A percentile compares a stretch with the other conserved stretches of the same genome.
Conservation (phyloP, 768 basidiomycete species). For the Sistotremastrum suecicum region DNA sequence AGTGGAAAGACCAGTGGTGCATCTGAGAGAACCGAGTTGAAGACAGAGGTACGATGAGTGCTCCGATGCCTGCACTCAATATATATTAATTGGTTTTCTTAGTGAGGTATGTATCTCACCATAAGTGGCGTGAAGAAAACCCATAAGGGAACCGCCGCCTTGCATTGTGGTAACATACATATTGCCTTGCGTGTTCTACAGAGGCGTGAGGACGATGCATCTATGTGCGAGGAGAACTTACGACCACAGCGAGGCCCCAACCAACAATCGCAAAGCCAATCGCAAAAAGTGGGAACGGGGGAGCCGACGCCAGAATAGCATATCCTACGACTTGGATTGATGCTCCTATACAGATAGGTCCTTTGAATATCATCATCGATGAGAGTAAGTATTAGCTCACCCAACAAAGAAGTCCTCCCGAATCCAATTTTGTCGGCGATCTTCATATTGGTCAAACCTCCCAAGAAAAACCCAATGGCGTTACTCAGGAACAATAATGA, state of each 20-base stretch:
- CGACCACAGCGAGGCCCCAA: constrained; percentile 32
- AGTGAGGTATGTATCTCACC: not conserved
- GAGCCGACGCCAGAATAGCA: constrained; percentile 23
- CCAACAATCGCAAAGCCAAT: constrained; percentile 29
- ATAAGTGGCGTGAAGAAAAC: constrained; percentile 25
- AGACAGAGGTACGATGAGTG: constrained; percentile 45
- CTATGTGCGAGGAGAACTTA: constrained; percentile 10
- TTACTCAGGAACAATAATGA: constrained; percentile 42
- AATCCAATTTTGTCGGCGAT: not conserved
- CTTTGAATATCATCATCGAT: too few species aligned
- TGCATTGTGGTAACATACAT: constrained; percentile 26
- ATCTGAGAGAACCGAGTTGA: constrained; percentile 68
- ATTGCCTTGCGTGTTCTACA: constrained; percentile 34
- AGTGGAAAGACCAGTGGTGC: constrained; percentile 65
- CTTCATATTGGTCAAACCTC: not conserved
- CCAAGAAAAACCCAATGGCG: not conserved
- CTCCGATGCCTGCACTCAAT: constrained; percentile 19
- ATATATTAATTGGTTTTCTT: not conserved
- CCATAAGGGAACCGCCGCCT: constrained; percentile 26
- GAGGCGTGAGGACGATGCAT: not conserved
- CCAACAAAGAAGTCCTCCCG: constrained; percentile 12
- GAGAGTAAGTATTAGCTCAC: not conserved
- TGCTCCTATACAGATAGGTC: constrained; percentile 4
- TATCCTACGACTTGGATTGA: constrained; percentile 18
- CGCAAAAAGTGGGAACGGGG: constrained; percentile 32